Conservation (phyloP, 139 green algal genomes). For the Yamagishiella unicocca region DNA sequence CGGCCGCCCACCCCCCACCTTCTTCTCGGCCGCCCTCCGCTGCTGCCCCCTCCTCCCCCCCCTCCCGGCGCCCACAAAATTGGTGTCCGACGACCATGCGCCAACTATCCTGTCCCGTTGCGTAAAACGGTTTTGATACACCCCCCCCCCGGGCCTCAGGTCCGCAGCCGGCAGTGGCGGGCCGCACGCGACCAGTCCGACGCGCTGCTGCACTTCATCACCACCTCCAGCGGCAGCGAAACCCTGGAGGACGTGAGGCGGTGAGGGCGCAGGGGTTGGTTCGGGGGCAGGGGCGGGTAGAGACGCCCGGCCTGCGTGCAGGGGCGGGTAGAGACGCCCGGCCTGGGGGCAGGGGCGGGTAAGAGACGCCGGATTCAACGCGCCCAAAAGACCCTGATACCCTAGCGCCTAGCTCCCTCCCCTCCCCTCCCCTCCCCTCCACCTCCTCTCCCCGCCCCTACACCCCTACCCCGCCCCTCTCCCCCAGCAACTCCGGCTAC, state of each 20-base stretch:
- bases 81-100: too few relatives aligned
- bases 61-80: too few relatives aligned
- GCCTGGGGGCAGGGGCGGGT: background rate
- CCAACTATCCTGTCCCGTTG: too few relatives aligned
- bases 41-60: background rate
- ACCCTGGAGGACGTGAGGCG: slow-evolving; percentile 61
- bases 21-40: background rate
- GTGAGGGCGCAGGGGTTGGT: slow-evolving; percentile 9
- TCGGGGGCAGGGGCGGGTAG: background rate
- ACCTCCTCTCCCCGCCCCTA: background rate
- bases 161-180: slow-evolving; percentile 51
- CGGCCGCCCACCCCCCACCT: background rate
- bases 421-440: background rate
- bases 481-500: slow-evolving; percentile 58
- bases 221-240: slow-evolving; percentile 16
- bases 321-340: background rate
- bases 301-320: background rate
- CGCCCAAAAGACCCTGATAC: too few relatives aligned
- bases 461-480: background rate
- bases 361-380: too few relatives aligned
- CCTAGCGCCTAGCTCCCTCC: background rate
- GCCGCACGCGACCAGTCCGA: slow-evolving; percentile 56
- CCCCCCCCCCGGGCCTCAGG: too few relatives aligned
- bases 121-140: too few relatives aligned
- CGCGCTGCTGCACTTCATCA: slow-evolving; percentile 59